A percentile compares a stretch with the other conserved stretches of the same genome.
Evolutionary conservation across 306 rosid species (phyloP).

Genomic region (Delonix regia): DNA sequence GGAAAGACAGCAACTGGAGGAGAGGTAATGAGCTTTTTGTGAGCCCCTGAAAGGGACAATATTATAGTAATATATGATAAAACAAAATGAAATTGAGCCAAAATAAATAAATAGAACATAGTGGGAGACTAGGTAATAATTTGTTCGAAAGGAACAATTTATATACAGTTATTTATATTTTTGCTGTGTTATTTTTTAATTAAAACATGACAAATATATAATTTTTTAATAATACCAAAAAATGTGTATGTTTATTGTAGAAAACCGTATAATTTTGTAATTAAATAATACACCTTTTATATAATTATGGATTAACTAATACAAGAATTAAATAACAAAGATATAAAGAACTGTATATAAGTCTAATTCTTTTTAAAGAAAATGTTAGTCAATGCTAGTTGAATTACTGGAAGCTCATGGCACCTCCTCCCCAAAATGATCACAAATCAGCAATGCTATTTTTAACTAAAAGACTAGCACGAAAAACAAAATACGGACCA

Average conservation of each 20-base stretch:
- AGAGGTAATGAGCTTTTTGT: conserved; percentile 91
- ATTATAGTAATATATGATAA: conserved; percentile 24
- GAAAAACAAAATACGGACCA: not conserved
- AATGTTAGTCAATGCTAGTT: not conserved
- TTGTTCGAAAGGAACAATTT: too few relatives aligned
- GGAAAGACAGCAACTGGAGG: conserved; percentile 98
- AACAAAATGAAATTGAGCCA: not conserved
- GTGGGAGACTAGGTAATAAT: not conserved
- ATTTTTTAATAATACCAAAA: too few relatives aligned
- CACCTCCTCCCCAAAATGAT: not conserved
- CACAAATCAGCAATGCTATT: not conserved
- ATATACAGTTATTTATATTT: too few relatives aligned
- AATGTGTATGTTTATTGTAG: too few relatives aligned
- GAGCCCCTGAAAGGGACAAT: conserved; percentile 66
- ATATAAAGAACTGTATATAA: too few relatives aligned
- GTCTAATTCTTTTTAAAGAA: too few relatives aligned
- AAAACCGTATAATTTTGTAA: too few relatives aligned
- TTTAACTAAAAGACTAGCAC: not conserved
- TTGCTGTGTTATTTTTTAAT: too few relatives aligned
- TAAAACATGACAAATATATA: too few relatives aligned
- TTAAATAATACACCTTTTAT: too few relatives aligned
- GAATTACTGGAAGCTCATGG: conserved; percentile 7
- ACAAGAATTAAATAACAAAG: too few relatives aligned
- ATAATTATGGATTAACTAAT: too few relatives aligned
- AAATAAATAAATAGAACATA: not conserved